Evolutionary conservation across 139 green algal genomes (phyloP), one percentile per base, ranked within the genome.

Genomic region (Chlorella sp.): DNA sequence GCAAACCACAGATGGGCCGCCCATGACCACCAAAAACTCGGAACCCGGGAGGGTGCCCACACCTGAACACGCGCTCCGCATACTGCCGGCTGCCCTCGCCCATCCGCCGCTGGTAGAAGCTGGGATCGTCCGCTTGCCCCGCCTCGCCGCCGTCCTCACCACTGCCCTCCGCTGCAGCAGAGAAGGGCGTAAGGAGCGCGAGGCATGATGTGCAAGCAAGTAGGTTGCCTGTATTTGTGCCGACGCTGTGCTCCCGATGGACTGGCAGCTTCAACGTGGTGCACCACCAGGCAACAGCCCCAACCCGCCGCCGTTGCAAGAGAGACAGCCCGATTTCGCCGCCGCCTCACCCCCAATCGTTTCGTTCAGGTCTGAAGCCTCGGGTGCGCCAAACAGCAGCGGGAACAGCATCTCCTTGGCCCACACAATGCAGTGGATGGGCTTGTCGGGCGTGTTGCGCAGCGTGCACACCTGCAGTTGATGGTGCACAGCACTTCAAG

Each of bases 341-440:
- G 51, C 51, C 2, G 51, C 51, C 51, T 60, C 9, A 60, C 51
- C 51, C 16, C 51, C 51, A 60, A 60, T 60, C 9, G 51, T 46
- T 28, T 90, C 87, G 43, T 94, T 90, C 26, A 94, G 80, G 60
- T 95, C 92, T 36, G 91, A 87, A 0, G 68, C 83, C 20, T 96
- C 95, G 14, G 84, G 62, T 14, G 82, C 75, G 11, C 96, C 96
- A 88, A 99, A 99, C 0, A 99, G 89, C n/a, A 94, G 88, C 2
- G 86, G 69, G 81, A 99, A 99, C 0, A 99, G 93, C 70, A 99
- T 87, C n/a, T 99, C 97, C 89, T 99, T 99, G 75, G 97, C 93
- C 96, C 96, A 99, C 80, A 99, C 97, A 17, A 99, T 90, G 89
- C 95, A 98, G 88, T 99, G 97, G 81, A 99, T 98, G 76, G 96